Conservation (phyloP, 768 basidiomycete species). For the Trametes cubensis region DNA sequence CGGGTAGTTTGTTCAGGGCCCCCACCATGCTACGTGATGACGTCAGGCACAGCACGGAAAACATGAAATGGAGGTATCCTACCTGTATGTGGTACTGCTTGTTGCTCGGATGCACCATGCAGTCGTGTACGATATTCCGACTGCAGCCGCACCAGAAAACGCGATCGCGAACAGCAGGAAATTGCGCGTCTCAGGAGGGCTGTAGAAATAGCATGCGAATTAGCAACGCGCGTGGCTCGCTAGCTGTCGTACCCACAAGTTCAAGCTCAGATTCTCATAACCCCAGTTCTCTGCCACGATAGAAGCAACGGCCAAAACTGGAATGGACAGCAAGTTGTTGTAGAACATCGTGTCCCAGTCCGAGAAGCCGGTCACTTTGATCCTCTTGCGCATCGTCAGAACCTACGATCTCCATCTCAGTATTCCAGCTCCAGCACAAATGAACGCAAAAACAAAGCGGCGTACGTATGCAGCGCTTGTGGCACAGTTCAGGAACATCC, state of each 20-base stretch:
- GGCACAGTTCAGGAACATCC: slow-evolving; percentile 95
- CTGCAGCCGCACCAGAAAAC: slow-evolving; percentile 97
- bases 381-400: slow-evolving; percentile 93
- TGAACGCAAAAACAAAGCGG: slow-evolving; percentile 20
- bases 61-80: slow-evolving; percentile 26
- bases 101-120: slow-evolving; percentile 98
- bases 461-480: slow-evolving; percentile 88
- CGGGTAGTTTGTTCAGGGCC: slow-evolving; percentile 95
- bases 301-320: slow-evolving; percentile 82
- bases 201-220: slow-evolving; percentile 34
- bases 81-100: slow-evolving; percentile 98
- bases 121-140: slow-evolving; percentile 96
- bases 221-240: not conserved
- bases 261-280: slow-evolving; percentile 67
- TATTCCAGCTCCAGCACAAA: not conserved
- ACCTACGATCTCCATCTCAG: slow-evolving; percentile 54
- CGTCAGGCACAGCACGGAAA: slow-evolving; percentile 6
- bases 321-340: slow-evolving; percentile 95
- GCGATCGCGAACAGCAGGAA: slow-evolving; percentile 85
- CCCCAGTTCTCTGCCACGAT: slow-evolving; percentile 90
- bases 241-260: slow-evolving; percentile 69
- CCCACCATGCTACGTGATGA: slow-evolving; percentile 82
- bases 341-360: slow-evolving; percentile 99
- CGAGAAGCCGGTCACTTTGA: slow-evolving; percentile 92
- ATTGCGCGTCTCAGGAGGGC: slow-evolving; percentile 79